Base-by-base conservation (phyloP, 2,329 filamentous ascomycete genomes). In the Ophiostoma sp. region DNA sequence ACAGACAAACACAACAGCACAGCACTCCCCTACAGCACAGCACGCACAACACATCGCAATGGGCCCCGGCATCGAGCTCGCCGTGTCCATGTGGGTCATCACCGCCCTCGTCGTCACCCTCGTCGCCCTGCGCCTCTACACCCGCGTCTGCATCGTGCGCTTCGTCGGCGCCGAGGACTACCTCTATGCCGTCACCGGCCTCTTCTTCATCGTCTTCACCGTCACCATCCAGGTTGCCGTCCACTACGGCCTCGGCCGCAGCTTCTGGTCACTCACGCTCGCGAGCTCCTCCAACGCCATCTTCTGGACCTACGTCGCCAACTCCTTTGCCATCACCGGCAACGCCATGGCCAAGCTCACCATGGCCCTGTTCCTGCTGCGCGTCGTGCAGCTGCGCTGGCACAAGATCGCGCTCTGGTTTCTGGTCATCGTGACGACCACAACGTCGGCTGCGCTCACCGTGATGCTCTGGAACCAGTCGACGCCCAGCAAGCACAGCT, bases 381-480 rank as follows among this genome's bases (percentile, higher is more conserved):
- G 78, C 0, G 77, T 79, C 4, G 77, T 78, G 4, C 77, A 77
- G 71, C 71, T 74, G 4, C 72, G 72, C 14, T 76, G 75, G 72
- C 77, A 79, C 63, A 76, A 76, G 69, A 71, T 75, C 12, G 74
- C 73, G 0, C 74, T 79, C 0, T 78, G 77, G 77, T 55, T 71
- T 3, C 75, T 55, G 0, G 49, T 55, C n/a, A 18, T 55, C 49
- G n/a, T 55, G 5, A 55, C 49, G 4, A 55, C 49, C 6, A 71
- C 74, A 11, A 78, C 78, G 3, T 77, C 76, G 0, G 64, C 73
- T 3, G 74, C 75, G 6, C 73, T 78, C 41, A 72, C 74, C 18
- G 70, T 78, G 65, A 76, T 79, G 76, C 73, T 79, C 1, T 79
- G 78, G 78, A 78, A 78, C 68, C 77, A 79, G 70, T 77, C 77